These are phyloP conservation scores for Spinacia oleracea DNA, from an alignment of 179 eudicot species.

Conservation along the genomic window DNA sequence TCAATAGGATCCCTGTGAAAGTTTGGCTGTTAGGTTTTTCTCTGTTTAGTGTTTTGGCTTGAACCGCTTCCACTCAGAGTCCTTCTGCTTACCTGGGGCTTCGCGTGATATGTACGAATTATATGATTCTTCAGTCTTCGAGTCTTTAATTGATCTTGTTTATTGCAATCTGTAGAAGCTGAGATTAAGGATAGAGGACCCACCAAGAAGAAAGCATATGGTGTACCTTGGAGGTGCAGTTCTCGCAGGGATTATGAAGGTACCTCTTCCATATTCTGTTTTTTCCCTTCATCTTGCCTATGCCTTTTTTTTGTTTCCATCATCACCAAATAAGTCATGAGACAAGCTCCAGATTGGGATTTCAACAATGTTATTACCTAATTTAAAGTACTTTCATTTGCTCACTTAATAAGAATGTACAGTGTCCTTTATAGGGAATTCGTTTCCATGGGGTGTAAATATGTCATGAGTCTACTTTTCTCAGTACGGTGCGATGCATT, in stretches of 20 bases:
- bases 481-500: background rate
- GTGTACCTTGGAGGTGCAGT: constrained; percentile 99
- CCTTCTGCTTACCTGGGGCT: background rate
- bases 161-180: constrained; percentile 52
- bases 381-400: too few relatives aligned
- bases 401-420: background rate
- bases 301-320: background rate
- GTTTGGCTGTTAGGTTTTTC: background rate
- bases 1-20: background rate
- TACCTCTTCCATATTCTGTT: constrained; percentile 20
- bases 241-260: constrained; percentile 99
- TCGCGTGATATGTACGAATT: background rate
- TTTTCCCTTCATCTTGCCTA: background rate
- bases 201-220: constrained; percentile 99
- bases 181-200: constrained; percentile 92
- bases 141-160: background rate
- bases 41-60: constrained; percentile 11
- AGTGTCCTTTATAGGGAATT: background rate
- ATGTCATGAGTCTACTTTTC: background rate
- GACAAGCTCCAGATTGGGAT: background rate
- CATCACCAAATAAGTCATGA: background rate
- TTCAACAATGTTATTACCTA: background rate
- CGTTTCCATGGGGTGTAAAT: background rate
- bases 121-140: background rate
- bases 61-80: background rate